Base-by-base conservation (phyloP, 1,284 basidiomycete species). In the Ustilago nuda region DNA sequence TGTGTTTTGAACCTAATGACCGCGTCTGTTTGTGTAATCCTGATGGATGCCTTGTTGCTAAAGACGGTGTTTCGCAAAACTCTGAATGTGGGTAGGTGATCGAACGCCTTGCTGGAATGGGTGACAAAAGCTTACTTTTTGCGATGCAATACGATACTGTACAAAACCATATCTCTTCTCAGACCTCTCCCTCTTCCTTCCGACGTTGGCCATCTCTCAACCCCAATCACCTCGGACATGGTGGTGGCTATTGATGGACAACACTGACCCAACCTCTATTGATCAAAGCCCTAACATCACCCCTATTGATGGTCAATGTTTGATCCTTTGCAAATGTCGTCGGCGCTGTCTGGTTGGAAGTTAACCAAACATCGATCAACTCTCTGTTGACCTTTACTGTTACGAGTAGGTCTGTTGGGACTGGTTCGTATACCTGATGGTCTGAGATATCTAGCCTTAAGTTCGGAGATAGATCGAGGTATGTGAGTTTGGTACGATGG, bases 371-470 rank as follows among this genome's bases (percentile, higher is more conserved):
- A 30, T 72, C 64, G 6, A 64, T 50, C 8, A 72, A 23, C 11
- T 66, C 64, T 13, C 30, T 56, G 2, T 67, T 56, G 9, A 72
- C 65, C n/a, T 72, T 72, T 8, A 72, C 64, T 7, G 70, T 72
- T 0, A 72, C 61, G 0, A 72, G 12, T 32, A 67, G 43, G 6
- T 72, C 45, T 3, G 61, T 67, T 1, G 70, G 64, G 0, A 67
- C 46, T 1, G 33, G n/a, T 60, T 72, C 70, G 51, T 57, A 56
- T 9, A 63, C 54, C 23, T 72, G 65, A 7, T 30, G 15, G 36
- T 72, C 70, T 27, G 57, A 35, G 0, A 72, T 48, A 30, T 72
- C 70, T 4, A 72, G 15, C 7, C 54, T 43, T 15, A 72, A 8
- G 3, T 54, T 46, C 3, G 70, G 65, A 27, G 27, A 37, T 0